Conservation (phyloP, 805 yeast genomes). For the Wickerhamomyces chambardii region DNA sequence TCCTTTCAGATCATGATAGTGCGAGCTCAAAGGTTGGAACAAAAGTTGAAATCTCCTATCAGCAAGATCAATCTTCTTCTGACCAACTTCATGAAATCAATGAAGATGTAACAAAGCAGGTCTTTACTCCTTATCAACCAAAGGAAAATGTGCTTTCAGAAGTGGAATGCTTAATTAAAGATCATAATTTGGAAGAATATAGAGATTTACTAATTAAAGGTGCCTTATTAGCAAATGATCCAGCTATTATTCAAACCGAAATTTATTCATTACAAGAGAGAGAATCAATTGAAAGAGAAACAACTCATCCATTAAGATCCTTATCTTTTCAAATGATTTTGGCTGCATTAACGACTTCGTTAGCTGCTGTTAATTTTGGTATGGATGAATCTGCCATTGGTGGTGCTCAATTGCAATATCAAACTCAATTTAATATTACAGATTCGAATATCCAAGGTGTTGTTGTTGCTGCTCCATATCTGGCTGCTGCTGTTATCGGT, state of each 20-base stretch:
- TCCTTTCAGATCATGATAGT: too few species aligned
- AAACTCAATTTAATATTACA: conserved; percentile 32
- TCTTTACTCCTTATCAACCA: conserved; percentile 9
- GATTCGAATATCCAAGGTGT: conserved; percentile 43
- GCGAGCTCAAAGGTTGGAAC: too few species aligned
- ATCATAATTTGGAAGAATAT: conserved; percentile 10
- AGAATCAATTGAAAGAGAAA: conserved; percentile 31
- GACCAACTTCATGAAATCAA: too few species aligned
- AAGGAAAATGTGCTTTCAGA: conserved; percentile 2
- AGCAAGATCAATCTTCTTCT: too few species aligned
- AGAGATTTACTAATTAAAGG: conserved; percentile 36
- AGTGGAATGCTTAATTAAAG: conserved; percentile 6
- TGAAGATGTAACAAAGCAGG: too few species aligned
- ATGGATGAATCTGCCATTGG: conserved; percentile 68
- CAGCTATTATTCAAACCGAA: conserved; percentile 29
- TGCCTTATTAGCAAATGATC: conserved; percentile 48
- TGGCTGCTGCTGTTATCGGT: conserved; percentile 46
- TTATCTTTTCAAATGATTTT: conserved; percentile 42
- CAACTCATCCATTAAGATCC: conserved; percentile 36
- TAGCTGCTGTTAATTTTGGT: conserved; percentile 58
- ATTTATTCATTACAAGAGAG: conserved; percentile 19
- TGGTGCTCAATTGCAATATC: conserved; percentile 54
- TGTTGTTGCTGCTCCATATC: conserved; percentile 57
- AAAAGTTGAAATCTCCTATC: too few species aligned
- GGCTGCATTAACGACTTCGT: conserved; percentile 47